Base-by-base conservation (phyloP, 2,329 filamentous ascomycete species). In the Hypomyces rosellus region DNA sequence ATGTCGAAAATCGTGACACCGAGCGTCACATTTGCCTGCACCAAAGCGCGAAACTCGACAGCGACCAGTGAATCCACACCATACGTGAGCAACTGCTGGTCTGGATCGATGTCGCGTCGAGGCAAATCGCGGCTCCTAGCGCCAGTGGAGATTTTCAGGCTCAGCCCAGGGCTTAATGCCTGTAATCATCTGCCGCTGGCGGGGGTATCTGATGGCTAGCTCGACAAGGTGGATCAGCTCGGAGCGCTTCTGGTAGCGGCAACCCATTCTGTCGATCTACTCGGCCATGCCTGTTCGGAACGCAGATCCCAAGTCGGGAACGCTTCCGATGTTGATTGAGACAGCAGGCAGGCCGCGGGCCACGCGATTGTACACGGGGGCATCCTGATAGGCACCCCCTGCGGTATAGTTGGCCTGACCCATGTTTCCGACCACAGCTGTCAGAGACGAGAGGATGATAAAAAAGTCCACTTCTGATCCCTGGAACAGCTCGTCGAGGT, bases 1-100 rank as follows among this genome's bases (percentile, higher is more conserved):
- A 46, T 34, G 16, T 46, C 44, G 33, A 46, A 46, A 11, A 46
- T 37, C n/a, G 22, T 46, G 15, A 46, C 44, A 7, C 44, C 44
- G 5, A 15, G 15, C 20, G 34, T 34, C 9, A 46, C 34, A 33
- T 46, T 46, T 14, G 34, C 15, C 9, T 33, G 22, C 2, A 47
- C 36, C 45, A 34, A 47, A 8, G 38, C 22, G 11, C 45, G 45
- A 9, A 47, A 14, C 34, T 39, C 45, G 15, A 37, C 45, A 7
- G 45, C 34, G 7, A 47, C 45, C 13, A 47, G 45, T 7, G 45
- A 47, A 13, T 47, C 45, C 34, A 47, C 45, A 41, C 45, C 45
- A 34, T 39, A 47, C 5, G 45, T 33, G 5, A 20, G 12, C n/a
- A 47, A 18, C 6, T 34, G 45, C 37, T 25, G n/a, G 14, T 40